Conservation (phyloP, 2,329 filamentous ascomycete species). For the Colletotrichum lini region DNA sequence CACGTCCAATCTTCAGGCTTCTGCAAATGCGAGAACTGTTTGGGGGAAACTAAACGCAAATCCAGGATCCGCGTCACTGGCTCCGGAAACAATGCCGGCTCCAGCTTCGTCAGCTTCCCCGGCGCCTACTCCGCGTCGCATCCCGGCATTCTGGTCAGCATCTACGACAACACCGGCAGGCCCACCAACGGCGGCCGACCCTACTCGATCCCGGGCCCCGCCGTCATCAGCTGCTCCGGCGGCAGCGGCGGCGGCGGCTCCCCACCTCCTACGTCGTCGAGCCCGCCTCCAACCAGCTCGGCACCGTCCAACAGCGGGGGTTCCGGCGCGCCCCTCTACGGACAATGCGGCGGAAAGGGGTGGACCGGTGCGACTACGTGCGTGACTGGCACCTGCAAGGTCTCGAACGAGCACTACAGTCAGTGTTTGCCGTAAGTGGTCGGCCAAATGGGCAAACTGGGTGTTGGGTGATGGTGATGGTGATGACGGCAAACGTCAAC, state of each 20-base stretch:
- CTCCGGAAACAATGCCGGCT: slow-evolving; percentile 40
- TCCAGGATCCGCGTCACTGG: slow-evolving; percentile 46
- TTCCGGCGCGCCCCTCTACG: slow-evolving; percentile 43
- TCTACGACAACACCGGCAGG: slow-evolving; percentile 48
- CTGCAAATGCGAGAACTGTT: neutral
- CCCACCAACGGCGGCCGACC: slow-evolving; percentile 48
- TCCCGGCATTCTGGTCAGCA: slow-evolving; percentile 49
- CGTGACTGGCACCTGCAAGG: slow-evolving; percentile 48
- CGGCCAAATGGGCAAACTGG: too few relatives aligned
- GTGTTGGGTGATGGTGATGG: too few relatives aligned
- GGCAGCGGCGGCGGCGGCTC: slow-evolving; percentile 5
- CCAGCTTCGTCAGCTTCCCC: slow-evolving; percentile 47
- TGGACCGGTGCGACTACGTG: slow-evolving; percentile 49
- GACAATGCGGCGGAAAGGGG: slow-evolving; percentile 46
- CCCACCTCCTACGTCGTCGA: slow-evolving; percentile 17
- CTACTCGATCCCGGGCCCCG: slow-evolving; percentile 55
- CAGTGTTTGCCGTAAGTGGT: slow-evolving; percentile 46
- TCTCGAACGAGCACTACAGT: slow-evolving; percentile 47
- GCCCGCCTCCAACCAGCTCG: slow-evolving; percentile 15
- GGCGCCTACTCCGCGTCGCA: slow-evolving; percentile 47
- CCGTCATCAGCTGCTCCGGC: slow-evolving; percentile 31
- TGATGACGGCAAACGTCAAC: neutral
- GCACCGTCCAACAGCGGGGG: slow-evolving; percentile 31
- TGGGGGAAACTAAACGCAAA: neutral
- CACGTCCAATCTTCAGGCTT: neutral